phyloP scores from a whole-genome alignment of 805 yeast species.

The Blastobotrys terrestris region DNA sequence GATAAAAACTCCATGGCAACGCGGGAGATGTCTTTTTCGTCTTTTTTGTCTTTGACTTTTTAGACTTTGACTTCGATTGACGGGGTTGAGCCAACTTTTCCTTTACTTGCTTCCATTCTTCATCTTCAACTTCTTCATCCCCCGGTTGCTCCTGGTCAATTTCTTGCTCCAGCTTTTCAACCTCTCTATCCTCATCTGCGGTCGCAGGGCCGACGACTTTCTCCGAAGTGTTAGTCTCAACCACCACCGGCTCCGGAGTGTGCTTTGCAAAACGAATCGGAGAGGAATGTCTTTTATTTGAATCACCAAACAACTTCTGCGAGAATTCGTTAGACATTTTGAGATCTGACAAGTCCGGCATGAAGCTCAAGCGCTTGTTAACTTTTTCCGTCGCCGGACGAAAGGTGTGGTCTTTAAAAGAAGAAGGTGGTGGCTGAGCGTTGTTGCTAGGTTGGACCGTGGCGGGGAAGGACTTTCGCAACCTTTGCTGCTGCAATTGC shows the following conservation, averaged over 20 bases:
- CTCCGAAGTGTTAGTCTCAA: neutral
- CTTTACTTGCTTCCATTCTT: too few species aligned
- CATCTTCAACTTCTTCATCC: neutral
- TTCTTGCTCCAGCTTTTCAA: constrained; percentile 10
- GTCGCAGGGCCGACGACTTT: constrained; percentile 6
- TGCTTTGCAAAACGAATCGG: neutral
- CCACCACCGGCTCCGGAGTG: neutral
- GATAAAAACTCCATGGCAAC: neutral
- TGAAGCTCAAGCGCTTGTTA: constrained; percentile 18
- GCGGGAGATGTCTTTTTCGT: neutral
- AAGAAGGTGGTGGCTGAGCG: constrained; percentile 4
- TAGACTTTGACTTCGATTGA: neutral
- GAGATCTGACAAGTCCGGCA: constrained; percentile 19
- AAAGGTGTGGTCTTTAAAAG: constrained; percentile 5
- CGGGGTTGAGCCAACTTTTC: neutral
- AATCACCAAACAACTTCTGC: neutral
- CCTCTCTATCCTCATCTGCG: constrained; percentile 5
- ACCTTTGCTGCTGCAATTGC: neutral
- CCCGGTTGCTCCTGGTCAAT: constrained; percentile 4
- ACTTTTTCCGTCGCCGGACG: neutral
- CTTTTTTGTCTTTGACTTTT: neutral
- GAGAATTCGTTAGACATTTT: constrained; percentile 16
- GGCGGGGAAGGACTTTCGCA: constrained; percentile 3
- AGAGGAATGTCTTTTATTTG: neutral
- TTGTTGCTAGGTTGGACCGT: constrained; percentile 8